These are phyloP conservation scores for Clarireedia homoeocarpa DNA, from an alignment of 2,329 filamentous ascomycete genomes.

Conservation along the genomic window DNA sequence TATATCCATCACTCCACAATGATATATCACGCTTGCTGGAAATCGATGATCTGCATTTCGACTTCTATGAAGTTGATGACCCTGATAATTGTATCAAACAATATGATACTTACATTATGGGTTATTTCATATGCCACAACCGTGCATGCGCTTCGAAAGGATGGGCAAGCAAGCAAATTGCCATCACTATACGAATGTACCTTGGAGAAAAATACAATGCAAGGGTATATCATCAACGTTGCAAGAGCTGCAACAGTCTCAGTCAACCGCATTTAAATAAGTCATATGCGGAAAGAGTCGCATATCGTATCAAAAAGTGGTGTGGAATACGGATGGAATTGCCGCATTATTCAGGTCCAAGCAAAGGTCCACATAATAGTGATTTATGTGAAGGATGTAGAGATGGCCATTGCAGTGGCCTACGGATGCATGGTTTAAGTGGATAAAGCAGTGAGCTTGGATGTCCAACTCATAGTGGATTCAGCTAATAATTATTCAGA, in stretches of 20 bases:
- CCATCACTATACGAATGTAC: constrained; percentile 37
- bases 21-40: constrained; percentile 27
- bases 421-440: no score
- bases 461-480: no score
- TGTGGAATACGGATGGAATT: constrained; percentile 25
- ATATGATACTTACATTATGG: constrained; percentile 37
- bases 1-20: constrained; percentile 29
- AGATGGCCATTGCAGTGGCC: constrained; percentile 9
- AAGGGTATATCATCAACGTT: constrained; percentile 37
- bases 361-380: constrained; percentile 19
- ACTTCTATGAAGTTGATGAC: constrained; percentile 28
- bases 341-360: constrained; percentile 2
- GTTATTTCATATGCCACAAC: constrained; percentile 34
- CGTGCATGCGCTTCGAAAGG: constrained; percentile 24
- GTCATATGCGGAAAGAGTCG: constrained; percentile 35
- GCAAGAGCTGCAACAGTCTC: constrained; percentile 30
- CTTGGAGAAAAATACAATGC: constrained; percentile 33
- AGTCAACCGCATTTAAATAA: constrained; percentile 30
- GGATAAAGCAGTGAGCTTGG: no score
- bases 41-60: constrained; percentile 28
- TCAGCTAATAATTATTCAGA: no score
- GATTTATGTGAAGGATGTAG: constrained; percentile 22
- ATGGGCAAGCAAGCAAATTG: constrained; percentile 35
- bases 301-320: constrained; percentile 37
- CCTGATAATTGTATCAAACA: constrained; percentile 18